Base-by-base conservation (phyloP, 2,329 filamentous ascomycete species). In the Sclerotinia sclerotiorum region DNA sequence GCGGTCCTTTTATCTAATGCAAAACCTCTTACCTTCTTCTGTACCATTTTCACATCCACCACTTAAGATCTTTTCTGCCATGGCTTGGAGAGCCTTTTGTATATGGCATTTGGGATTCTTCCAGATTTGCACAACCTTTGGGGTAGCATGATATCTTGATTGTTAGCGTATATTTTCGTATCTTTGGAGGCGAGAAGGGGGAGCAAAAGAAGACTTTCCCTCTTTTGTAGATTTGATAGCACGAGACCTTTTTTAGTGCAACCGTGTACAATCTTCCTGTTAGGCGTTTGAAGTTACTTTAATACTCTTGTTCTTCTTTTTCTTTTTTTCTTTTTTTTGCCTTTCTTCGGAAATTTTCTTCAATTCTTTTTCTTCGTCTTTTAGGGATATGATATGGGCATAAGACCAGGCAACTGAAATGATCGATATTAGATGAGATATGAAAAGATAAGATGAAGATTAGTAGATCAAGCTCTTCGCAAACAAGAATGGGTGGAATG, bases 11-110 rank as follows among this genome's bases (percentile, higher is more conserved):
- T 56, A 27, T 42, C 44, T 32, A 42, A 54, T 67, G 56, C 54
- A 71, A 68, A 73, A 72, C 69, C 17, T 61, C 62, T 76, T 76
- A 70, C 51, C 72, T 77, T 77, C 75, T 73, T 70, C 61, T 77
- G 75, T 77, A 77, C 71, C 69, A 75, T 73, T 74, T 76, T 74
- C 73, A 69, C 72, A 69, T 61, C 29, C 68, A 63, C 51, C 68
- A 70, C 54, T 70, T 73, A 71, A 68, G 70, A 73, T 55, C 24
- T 73, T 67, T 74, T 70, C 69, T 68, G 69, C 72, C 68, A 67
- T 73, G 69, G 69, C 69, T 68, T 57, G 64, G 54, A 65, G 55
- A 67, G 71, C 70, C 70, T 76, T 74, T 76, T 76, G 74, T 75
- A 76, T 76, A 76, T 72, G 72, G 69, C 60, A 68, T 58, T 63